phyloP scores from a whole-genome alignment of 371 early-diverging fungal species.

The Funneliformis caledonium region DNA sequence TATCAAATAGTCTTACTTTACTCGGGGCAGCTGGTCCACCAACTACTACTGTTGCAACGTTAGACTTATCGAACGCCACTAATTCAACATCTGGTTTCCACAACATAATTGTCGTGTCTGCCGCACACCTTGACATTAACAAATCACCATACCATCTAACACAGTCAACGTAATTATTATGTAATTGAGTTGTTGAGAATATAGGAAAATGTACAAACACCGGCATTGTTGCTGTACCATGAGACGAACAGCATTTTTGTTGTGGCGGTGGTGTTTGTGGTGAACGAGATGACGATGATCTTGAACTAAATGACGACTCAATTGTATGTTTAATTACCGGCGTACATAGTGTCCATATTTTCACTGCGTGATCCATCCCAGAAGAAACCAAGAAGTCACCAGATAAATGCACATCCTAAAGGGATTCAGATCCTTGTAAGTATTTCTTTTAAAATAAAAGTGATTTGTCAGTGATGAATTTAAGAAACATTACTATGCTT shows the following conservation, averaged over 20 bases:
- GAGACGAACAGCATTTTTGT: slow-evolving; percentile 11
- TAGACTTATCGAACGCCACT: slow-evolving; percentile 8
- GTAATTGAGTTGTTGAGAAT: slow-evolving; percentile 21
- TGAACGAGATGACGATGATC: not conserved
- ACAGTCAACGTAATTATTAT: slow-evolving; percentile 39
- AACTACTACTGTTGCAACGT: slow-evolving; percentile 2
- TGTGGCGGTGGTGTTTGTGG: not conserved
- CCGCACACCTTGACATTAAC: slow-evolving; percentile 29
- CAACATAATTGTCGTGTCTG: slow-evolving; percentile 19
- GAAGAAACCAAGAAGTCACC: slow-evolving; percentile 34
- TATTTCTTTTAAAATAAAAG: not conserved
- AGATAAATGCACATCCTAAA: slow-evolving; percentile 33
- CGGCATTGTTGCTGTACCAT: not conserved
- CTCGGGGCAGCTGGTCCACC: slow-evolving; percentile 31
- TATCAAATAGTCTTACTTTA: not conserved
- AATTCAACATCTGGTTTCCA: slow-evolving; percentile 35
- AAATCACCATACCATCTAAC: slow-evolving; percentile 40
- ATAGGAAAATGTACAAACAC: slow-evolving; percentile 34
- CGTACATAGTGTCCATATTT: slow-evolving; percentile 38
- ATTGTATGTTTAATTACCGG: slow-evolving; percentile 19
- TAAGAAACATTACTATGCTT: slow-evolving; percentile 28
- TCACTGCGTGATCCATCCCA: slow-evolving; percentile 35
- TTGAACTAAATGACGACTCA: not conserved
- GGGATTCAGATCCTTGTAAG: not conserved
- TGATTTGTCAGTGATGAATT: not conserved